Percentiles rank a stretch among this genome's conserved stretches.
phyloP scores from a whole-genome alignment of 2,329 filamentous ascomycete species.

The Calonectria henricotiae region DNA sequence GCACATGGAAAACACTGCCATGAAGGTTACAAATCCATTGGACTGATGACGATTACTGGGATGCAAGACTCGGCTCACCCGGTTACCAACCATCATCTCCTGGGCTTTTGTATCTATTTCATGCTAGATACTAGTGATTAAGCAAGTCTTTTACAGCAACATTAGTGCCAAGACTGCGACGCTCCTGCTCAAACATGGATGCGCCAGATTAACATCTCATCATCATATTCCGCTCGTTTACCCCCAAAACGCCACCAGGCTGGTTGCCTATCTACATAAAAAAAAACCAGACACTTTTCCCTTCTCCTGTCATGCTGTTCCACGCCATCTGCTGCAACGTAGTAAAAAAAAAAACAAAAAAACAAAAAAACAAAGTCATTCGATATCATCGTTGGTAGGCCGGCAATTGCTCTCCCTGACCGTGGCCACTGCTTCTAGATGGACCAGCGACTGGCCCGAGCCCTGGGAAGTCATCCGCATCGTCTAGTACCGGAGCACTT shows the following conservation, averaged over 20 bases:
- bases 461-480: constrained; percentile 68
- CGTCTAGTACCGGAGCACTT: constrained; percentile 70
- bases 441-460: constrained; percentile 52
- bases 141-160: background rate
- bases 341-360: constrained; percentile 29
- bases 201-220: constrained; percentile 35
- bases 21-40: no score
- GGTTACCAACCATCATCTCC: background rate
- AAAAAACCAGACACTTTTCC: constrained; percentile 37
- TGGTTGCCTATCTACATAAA: constrained; percentile 30
- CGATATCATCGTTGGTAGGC: constrained; percentile 59
- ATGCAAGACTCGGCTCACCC: background rate
- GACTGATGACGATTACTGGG: no score
- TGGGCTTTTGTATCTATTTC: constrained; percentile 10
- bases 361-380: background rate
- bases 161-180: constrained; percentile 1
- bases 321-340: constrained; percentile 32
- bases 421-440: constrained; percentile 41
- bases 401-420: constrained; percentile 58
- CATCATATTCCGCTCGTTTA: constrained; percentile 39
- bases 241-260: constrained; percentile 41
- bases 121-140: constrained; percentile 19
- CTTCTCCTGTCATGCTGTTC: constrained; percentile 35
- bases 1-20: background rate
- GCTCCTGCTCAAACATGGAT: constrained; percentile 13